Base-by-base conservation (phyloP, 345 rosid species). In the Stellera chamaejasme region DNA sequence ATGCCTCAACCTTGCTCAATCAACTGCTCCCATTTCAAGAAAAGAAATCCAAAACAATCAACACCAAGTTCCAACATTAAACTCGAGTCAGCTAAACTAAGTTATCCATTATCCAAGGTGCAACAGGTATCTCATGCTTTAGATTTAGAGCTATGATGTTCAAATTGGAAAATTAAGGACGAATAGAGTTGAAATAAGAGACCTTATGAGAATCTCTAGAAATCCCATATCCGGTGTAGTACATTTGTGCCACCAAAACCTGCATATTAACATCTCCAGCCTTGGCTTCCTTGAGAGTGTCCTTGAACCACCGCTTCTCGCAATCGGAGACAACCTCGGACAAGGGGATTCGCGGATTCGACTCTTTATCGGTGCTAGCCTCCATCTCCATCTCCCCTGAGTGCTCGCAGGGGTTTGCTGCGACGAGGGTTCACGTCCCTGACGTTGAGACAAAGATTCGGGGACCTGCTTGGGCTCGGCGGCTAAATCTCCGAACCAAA, bases 231-330 rank as follows among this genome's bases (percentile, higher is more conserved):
- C 97, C 98, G 65, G 85, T 84, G 66, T 79, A 72, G 69, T 88
- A 92, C 98, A 92, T 92, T 86, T 92, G 98, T 61, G 82, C 71
- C 46, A 88, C 79, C 55, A 92, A 63, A 48, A 88, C 84, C 62
- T 92, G 98, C 98, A 92, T 92, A 61, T 77, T 82, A 46, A 84
- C 75, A 73, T 86, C 94, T 13, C 98, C 98, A 6, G 83, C 74
- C 68, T 79, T 92, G 23, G 98, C 98, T 73, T 88, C 98, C 65
- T 88, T 86, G 47, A 92, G 96, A 0, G 96, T 79, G 45, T 88
- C 98, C 56, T 78, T 84, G 54, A 92, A 92, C 97, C 98, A 92
- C 69, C 93, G 79, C 74, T 82, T 84, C 56, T 80, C 89, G 61
- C 98, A 92, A 63, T 88, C 93, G 7, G 94, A 64, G 3, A 88